Percentiles rank a stretch among this genome's conserved stretches.
Evolutionary conservation across 331 rosid genomes (phyloP).

Genomic region (Dryas integrifolia): DNA sequence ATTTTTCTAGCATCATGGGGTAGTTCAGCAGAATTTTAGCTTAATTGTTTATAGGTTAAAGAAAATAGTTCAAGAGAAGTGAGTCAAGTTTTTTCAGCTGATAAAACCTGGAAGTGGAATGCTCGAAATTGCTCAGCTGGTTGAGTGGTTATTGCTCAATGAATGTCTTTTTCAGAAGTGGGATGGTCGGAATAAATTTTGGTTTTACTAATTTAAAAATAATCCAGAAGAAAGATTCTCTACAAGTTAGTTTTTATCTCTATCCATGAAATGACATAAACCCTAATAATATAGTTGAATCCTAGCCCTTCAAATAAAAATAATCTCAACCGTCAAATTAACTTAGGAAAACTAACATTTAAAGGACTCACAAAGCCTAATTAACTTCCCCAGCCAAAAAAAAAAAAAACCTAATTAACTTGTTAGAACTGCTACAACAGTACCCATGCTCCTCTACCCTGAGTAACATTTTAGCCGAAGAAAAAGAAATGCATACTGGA

Average conservation of each 20-base stretch:
- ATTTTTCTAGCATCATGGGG: constrained; percentile 1
- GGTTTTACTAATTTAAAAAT: too few relatives aligned
- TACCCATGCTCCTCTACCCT: neutral
- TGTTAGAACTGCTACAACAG: too few relatives aligned
- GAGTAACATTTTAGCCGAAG: neutral
- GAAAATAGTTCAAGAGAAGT: neutral
- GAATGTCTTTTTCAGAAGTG: neutral
- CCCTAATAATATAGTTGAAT: neutral
- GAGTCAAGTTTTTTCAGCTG: neutral
- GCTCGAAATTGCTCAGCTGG: neutral
- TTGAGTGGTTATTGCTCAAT: neutral
- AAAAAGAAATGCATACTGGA: neutral
- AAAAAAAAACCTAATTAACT: too few relatives aligned
- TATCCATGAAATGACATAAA: neutral
- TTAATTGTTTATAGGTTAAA: neutral
- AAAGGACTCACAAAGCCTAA: neutral
- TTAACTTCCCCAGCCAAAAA: too few relatives aligned
- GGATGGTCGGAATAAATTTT: neutral
- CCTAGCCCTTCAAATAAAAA: neutral
- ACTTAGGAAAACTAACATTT: neutral
- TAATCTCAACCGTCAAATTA: too few relatives aligned
- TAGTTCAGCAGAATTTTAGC: neutral
- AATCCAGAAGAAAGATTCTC: neutral
- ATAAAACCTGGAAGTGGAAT: neutral
- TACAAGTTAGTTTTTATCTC: neutral